Base-by-base conservation (phyloP, 352 stramenopile species). In the Phytophthora crassamura region DNA sequence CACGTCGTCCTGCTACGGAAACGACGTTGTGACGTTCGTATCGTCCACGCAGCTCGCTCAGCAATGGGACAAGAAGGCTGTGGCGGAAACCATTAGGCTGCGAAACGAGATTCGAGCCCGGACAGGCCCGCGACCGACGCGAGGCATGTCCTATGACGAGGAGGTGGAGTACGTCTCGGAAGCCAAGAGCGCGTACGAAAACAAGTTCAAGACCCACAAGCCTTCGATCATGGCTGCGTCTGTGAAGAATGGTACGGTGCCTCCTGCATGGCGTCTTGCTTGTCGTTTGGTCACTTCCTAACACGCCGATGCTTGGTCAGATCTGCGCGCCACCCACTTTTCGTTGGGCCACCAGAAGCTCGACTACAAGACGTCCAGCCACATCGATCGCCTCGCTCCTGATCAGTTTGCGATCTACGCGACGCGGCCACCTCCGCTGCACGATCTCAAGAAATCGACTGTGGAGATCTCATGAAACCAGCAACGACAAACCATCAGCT, bases 251-350 rank as follows among this genome's bases (percentile, higher is more conserved):
- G 83, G 82, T 92, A 54, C 6, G 18, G 16, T 60, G 15, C 12
- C 3, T 57, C 71, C 12, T 48, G 12, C 22, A 11, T n/a, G 10
- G 10, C 20, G 28, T 49, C 69, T n/a, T 18, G 32, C 20, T 16
- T 59, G 34, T 58, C 48, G n/a, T 7, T 60, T 62, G 4, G 6
- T 33, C 33, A 39, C 25, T 40, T 43, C 12, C 34, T 69, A 14
- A 50, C 32, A 25, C 11, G 46, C 38, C 38, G 9, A 38, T 48
- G n/a, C 7, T 61, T 45, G 15, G 54, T 22, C 34, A 93, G 86
- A 95, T 69, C 67, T 95, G 8, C 80, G 87, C 0, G 72, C 86
- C 41, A 92, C 83, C n/a, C 87, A 95, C 59, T 95, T 86, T 52
- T 67, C 66, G 14, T 50, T 95, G 2, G 87, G 87, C 5, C 58